Conservation (phyloP, 345 rosid species). For the Viola odorata region DNA sequence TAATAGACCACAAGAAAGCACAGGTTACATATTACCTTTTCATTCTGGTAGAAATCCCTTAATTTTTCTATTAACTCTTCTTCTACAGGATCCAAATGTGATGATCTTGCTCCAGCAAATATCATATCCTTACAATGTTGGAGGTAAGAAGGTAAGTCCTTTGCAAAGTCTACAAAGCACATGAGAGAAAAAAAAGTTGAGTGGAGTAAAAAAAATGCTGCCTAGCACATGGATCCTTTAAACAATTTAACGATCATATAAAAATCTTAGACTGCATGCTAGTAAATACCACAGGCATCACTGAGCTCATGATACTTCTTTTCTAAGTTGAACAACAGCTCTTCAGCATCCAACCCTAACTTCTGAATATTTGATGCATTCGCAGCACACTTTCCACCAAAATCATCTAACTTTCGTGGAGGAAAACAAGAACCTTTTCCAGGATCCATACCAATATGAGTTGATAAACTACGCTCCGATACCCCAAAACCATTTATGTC, state of each 20-base stretch:
- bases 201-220: background rate
- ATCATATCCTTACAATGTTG: conserved; percentile 52
- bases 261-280: too few relatives aligned
- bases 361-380: conserved; percentile 20
- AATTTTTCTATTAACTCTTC: conserved; percentile 43
- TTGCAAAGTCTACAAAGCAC: conserved; percentile 30
- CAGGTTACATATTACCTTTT: conserved; percentile 32
- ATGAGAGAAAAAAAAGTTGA: background rate
- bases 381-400: conserved; percentile 15
- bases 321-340: conserved; percentile 49
- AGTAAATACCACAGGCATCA: conserved; percentile 27
- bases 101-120: conserved; percentile 50
- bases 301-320: conserved; percentile 27
- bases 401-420: conserved; percentile 20
- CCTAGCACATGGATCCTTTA: background rate
- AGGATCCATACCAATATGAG: conserved; percentile 13
- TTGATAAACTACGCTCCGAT: conserved; percentile 52
- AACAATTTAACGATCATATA: background rate
- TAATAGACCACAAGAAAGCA: background rate
- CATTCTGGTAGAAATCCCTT: conserved; percentile 47
- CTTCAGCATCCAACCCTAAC: conserved; percentile 31
- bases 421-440: conserved; percentile 20
- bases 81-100: conserved; percentile 25
- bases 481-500: conserved; percentile 59
- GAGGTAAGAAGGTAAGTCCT: conserved; percentile 46